Conservation (phyloP, 1,284 basidiomycete genomes). For the Sporisorium sorghi region DNA sequence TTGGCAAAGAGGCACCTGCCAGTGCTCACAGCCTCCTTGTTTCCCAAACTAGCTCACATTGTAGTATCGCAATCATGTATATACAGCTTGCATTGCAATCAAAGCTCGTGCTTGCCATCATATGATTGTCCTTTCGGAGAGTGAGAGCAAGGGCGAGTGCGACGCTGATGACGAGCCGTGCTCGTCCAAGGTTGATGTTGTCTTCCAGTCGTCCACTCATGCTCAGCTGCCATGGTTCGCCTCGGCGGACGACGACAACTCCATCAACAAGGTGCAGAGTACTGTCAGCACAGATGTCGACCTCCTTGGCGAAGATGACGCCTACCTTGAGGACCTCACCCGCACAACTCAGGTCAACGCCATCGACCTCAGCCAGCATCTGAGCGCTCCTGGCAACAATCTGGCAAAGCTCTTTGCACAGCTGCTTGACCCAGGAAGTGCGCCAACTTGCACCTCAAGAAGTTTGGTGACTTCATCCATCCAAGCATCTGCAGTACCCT, state of each 20-base stretch:
- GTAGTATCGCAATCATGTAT: no score
- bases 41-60: no score
- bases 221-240: background rate
- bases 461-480: constrained; percentile 24
- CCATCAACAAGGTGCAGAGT: background rate
- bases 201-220: background rate
- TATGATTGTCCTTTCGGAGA: background rate
- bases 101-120: no score
- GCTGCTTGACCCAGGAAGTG: constrained; percentile 14
- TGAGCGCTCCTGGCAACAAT: background rate
- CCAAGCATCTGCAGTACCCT: background rate
- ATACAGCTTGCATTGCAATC: no score
- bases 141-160: background rate
- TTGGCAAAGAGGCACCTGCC: no score
- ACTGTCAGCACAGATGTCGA: background rate
- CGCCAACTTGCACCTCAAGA: constrained; percentile 12
- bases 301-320: constrained; percentile 3
- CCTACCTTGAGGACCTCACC: background rate
- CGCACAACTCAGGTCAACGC: background rate
- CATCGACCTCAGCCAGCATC: background rate
- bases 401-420: background rate
- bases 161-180: background rate
- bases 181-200: background rate
- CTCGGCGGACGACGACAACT: background rate
- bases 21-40: no score